Evolutionary conservation across 2,329 filamentous ascomycete genomes (phyloP), one percentile per base, ranked within the genome.

Genomic region (Cucurbitaria berberidis): DNA sequence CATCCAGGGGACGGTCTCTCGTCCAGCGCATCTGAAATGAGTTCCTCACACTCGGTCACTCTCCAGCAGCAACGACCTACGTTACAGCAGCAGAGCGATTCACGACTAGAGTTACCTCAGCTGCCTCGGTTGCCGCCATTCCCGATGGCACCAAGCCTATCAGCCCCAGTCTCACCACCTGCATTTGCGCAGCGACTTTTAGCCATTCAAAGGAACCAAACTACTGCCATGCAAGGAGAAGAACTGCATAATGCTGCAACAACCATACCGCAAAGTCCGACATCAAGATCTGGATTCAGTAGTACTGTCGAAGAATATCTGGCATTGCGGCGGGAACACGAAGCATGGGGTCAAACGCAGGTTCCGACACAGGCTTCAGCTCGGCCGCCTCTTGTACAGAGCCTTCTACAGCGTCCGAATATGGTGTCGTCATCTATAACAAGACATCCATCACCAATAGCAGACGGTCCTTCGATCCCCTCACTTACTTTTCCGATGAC

Each of bases 101-200:
- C 30, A 30, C 42, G 8, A 22, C 24, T 36, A 11, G 36, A 40
- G 18, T 13, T 45, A 16, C 21, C 30, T 24, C 45, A 44, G 21
- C 32, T 35, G 8, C 5, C 34, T 42, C 29, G 41, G n/a, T 1
- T 27, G 1, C 26, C 39, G 7, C 22, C 40, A 24, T 27, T 40
- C 27, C 39, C 47, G 3, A 26, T 41, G 1, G 41, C 35, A 26
- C 29, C 41, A 22, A 35, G 41, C 13, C 34, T 48, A 15, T 29
- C 40, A 27, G 15, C 9, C 16, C 35, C 32, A 38, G 30, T 15
- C 8, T n/a, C 29, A 26, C 45, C 40, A 10, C 40, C 44, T 40
- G 22, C 27, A 30, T 48, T 52, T 16, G 34, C 39, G 18, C 53
- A 51, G 18, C 39, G 48, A 5, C 48, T 51, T 13, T 5, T 26